A percentile compares a stretch with the other conserved stretches of the same genome.
phyloP scores from a whole-genome alignment of 257 asterid genomes.

The Cynanchum wilfordii region DNA sequence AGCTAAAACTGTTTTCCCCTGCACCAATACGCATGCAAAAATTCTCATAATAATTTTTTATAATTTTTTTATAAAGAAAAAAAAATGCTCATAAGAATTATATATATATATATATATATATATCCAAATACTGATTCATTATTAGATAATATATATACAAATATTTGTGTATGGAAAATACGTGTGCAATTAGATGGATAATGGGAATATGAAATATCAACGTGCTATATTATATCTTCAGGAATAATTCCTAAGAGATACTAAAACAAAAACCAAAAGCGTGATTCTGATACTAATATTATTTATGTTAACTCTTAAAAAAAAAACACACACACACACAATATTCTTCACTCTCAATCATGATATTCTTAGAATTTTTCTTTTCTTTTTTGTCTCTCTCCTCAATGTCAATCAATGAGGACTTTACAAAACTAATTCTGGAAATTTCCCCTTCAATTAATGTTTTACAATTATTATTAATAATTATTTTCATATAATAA shows the following conservation, averaged over 20 bases:
- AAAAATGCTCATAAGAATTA: neutral
- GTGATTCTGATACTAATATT: too few species aligned
- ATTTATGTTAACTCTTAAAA: too few species aligned
- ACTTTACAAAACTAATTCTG: too few species aligned
- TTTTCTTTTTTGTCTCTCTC: too few species aligned
- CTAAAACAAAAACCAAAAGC: neutral
- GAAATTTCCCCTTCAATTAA: too few species aligned
- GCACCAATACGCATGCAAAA: neutral
- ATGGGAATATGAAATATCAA: neutral
- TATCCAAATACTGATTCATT: neutral
- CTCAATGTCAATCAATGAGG: too few species aligned
- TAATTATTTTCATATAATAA: too few species aligned
- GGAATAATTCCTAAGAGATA: neutral
- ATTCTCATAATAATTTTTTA: too few species aligned
- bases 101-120: neutral
- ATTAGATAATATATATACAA: neutral
- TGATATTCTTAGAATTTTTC: too few species aligned
- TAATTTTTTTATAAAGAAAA: neutral
- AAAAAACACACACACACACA: too few species aligned
- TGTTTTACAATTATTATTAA: too few species aligned
- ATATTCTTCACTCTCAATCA: too few species aligned
- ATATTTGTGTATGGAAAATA: neutral
- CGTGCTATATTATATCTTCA: neutral
- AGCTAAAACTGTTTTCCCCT: neutral
- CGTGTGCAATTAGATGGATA: neutral